Evolutionary conservation across 2,329 filamentous ascomycete species (phyloP).

Genomic region (Cladosporium velox): DNA sequence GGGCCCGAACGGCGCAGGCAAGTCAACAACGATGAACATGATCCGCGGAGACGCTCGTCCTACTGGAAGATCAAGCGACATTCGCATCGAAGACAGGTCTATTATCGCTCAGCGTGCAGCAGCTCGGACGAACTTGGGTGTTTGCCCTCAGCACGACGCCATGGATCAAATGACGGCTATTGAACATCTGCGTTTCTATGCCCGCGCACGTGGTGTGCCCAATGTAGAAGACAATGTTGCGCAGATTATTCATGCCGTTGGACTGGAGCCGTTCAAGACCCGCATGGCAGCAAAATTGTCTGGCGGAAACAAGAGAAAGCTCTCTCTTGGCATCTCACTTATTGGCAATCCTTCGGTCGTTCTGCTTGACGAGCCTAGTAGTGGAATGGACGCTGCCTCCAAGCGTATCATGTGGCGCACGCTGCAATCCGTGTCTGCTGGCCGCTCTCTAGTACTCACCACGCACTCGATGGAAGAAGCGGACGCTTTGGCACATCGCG

Average conservation of each 20-base stretch:
- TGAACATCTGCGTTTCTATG: conserved; percentile 88
- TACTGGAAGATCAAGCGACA: conserved; percentile 68
- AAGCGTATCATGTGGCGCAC: conserved; percentile 95
- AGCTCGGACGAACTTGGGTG: conserved; percentile 78
- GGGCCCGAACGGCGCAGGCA: conserved; percentile 88
- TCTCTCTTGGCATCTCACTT: conserved; percentile 83
- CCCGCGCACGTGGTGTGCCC: conserved; percentile 74
- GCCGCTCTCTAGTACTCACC: conserved; percentile 81
- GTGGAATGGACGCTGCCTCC: conserved; percentile 84
- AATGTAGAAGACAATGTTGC: conserved; percentile 76
- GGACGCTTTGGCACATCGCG: conserved; percentile 78
- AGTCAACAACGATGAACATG: conserved; percentile 84
- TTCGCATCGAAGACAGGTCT: conserved; percentile 76
- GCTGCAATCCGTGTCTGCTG: conserved; percentile 69
- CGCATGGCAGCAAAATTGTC: conserved; percentile 79
- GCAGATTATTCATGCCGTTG: conserved; percentile 78
- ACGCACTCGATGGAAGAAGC: conserved; percentile 97
- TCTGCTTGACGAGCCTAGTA: conserved; percentile 84
- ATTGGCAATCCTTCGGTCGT: conserved; percentile 90
- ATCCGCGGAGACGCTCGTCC: conserved; percentile 87
- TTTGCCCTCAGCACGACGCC: conserved; percentile 76
- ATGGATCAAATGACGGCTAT: conserved; percentile 88
- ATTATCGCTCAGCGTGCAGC: conserved; percentile 71
- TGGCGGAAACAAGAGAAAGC: conserved; percentile 91
- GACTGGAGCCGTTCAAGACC: conserved; percentile 67